Percentiles rank a stretch among this genome's conserved stretches.
Evolutionary conservation across 768 basidiomycete species (phyloP).

Genomic region (Kwoniella heveanensis): DNA sequence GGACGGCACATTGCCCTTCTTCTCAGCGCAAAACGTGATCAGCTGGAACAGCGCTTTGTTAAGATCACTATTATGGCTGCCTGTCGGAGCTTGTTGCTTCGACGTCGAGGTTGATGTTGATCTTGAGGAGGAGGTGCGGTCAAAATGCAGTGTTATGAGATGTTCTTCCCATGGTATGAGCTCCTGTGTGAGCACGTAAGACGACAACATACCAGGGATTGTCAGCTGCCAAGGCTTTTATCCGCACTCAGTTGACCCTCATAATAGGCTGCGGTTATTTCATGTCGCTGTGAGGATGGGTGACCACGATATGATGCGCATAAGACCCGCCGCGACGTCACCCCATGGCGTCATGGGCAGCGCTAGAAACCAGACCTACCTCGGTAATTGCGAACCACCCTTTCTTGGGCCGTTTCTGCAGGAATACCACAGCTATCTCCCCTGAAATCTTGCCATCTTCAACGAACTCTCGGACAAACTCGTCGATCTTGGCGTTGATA

Average conservation of each 20-base stretch:
- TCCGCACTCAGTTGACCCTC: no score
- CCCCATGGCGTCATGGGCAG: no score
- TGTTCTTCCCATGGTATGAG: conserved; percentile 53
- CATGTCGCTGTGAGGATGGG: no score
- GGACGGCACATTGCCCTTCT: conserved; percentile 37
- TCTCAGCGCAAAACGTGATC: conserved; percentile 40
- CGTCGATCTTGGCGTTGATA: conserved; percentile 25
- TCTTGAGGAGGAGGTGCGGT: no score
- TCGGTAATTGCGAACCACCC: conserved; percentile 53
- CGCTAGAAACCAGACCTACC: conserved; percentile 32
- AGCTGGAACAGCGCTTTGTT: conserved; percentile 32
- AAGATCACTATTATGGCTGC: conserved; percentile 3
- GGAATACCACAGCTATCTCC: conserved; percentile 47
- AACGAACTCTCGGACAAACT: conserved; percentile 17
- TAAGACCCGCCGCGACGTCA: no score
- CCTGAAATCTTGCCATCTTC: conserved; percentile 1
- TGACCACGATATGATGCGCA: no score
- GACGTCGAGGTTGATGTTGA: background rate
- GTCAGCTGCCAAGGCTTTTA: background rate
- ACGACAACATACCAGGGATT: background rate
- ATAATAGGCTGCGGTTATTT: no score
- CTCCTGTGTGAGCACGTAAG: conserved; percentile 35
- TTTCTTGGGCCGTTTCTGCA: conserved; percentile 44
- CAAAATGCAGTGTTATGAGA: conserved; percentile 36
- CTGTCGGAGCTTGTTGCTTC: background rate